Base-by-base conservation (phyloP, 78 protist species). In the Dictyostelium brefeldianum region DNA sequence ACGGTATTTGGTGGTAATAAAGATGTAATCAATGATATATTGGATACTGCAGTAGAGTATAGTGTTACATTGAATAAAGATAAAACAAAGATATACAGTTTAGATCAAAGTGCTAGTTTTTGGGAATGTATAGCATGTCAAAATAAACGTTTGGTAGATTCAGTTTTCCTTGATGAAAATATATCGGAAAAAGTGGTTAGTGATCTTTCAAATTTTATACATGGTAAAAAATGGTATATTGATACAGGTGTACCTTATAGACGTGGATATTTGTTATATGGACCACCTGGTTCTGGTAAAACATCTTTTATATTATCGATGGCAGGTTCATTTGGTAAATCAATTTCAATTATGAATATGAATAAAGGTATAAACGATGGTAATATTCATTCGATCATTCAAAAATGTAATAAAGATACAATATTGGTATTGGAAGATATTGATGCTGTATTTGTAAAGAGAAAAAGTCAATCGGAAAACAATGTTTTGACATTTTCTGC, bases 271-370 rank as follows among this genome's bases (percentile, higher is more conserved):
- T 83, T 96, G 18, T 77, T 96, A n/a, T 78, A 94, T 67, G 97
- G 97, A 0, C 94, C 96, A 51, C 97, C 97, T 4, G 97, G 97
- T 41, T 78, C 95, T 8, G 97, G 97, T 31, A 96, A 96, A 87
- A 93, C 93, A 29, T 77, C 96, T 0, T 87, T 77, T 78, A 87
- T 87, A 2, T 57, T 87, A 3, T 75, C 93, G 17, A 77, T 87
- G 17, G 93, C 93, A 0, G 93, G 93, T 29, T 59, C 74, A 31
- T 54, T 78, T 80, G 81, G 81, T 47, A 54, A 89, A 78, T 67
- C 91, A 46, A 77, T 70, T 71, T 51, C 91, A 57, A 80, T 78
- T 31, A 79, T 57, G 95, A 80, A 95, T 82, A 57, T 64, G 80
- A 74, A 90, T 64, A 59, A 54, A 20, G 92, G 95, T 57, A 46